Conservation (phyloP, 2,329 filamentous ascomycete genomes). For the Neopestalotiopsis rosae region DNA sequence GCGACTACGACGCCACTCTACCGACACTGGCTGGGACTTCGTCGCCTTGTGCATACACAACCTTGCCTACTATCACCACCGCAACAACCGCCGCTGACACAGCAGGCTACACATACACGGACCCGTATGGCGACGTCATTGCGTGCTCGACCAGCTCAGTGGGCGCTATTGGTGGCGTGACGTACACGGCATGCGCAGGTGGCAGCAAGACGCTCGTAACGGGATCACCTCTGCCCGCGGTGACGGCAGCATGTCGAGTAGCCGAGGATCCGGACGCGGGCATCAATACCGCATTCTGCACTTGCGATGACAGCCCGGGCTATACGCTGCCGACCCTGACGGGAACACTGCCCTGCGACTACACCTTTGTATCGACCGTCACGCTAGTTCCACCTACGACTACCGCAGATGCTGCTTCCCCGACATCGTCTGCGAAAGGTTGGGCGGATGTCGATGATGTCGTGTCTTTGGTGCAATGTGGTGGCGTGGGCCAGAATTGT, state of each 20-base stretch:
- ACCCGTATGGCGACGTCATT: not conserved
- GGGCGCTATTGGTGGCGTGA: not conserved
- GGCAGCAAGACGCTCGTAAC: not conserved
- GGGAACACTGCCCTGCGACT: not conserved
- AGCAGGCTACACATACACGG: not conserved
- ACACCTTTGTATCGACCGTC: not conserved
- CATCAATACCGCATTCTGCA: not conserved
- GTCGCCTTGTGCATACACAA: not conserved
- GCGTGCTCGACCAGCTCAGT: not conserved
- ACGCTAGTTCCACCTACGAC: not conserved
- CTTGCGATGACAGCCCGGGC: not conserved
- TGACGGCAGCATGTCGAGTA: not conserved
- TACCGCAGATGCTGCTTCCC: not conserved
- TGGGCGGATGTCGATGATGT: not conserved
- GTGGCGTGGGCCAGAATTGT: not conserved
- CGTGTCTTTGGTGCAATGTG: not conserved
- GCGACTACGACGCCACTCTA: not conserved
- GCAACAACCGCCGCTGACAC: not conserved
- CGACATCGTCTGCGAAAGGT: not conserved
- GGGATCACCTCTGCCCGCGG: not conserved
- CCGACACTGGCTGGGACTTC: not conserved
- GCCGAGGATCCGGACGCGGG: not conserved
- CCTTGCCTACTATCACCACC: not conserved
- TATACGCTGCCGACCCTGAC: not conserved
- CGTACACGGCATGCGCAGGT: not conserved